phyloP scores from a whole-genome alignment of 176 grass and related monocot species.

The Luzula sylvatica region DNA sequence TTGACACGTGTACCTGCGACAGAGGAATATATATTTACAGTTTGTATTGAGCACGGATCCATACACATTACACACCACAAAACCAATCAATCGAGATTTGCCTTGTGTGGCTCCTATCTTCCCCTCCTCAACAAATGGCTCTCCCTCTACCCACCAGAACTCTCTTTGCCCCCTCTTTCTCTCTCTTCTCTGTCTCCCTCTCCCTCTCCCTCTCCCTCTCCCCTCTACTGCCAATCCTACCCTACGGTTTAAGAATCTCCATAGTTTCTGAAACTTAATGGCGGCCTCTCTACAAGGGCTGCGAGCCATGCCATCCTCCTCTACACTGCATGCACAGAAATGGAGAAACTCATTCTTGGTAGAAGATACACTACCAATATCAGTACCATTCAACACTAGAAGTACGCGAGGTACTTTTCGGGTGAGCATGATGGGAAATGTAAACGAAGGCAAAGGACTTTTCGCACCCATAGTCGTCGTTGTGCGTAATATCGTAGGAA shows the following conservation, averaged over 20 bases:
- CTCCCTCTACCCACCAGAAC: conserved; percentile 12
- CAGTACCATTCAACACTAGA: conserved; percentile 11
- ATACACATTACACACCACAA: conserved; percentile 12
- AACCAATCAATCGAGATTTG: conserved; percentile 28
- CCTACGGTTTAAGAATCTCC: not conserved
- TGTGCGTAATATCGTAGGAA: conserved; percentile 63
- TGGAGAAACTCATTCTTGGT: conserved; percentile 17
- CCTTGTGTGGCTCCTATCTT: conserved; percentile 20
- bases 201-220: not conserved
- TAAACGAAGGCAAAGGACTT: conserved; percentile 88
- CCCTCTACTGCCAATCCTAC: not conserved
- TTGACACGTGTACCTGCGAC: too few relatives aligned
- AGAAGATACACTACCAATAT: conserved; percentile 17
- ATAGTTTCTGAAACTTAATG: conserved; percentile 9
- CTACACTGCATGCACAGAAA: conserved; percentile 6
- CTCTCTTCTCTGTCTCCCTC: not conserved
- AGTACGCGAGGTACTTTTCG: conserved; percentile 13
- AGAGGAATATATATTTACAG: too few relatives aligned
- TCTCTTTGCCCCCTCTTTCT: not conserved
- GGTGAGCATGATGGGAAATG: conserved; percentile 70
- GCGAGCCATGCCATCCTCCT: not conserved
- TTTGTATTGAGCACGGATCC: too few relatives aligned
- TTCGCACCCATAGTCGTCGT: conserved; percentile 71
- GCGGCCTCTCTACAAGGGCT: conserved; percentile 4
- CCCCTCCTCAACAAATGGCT: conserved; percentile 21